Conservation (phyloP, 177 flowering plant genomes). For the Vitis hybrid region DNA sequence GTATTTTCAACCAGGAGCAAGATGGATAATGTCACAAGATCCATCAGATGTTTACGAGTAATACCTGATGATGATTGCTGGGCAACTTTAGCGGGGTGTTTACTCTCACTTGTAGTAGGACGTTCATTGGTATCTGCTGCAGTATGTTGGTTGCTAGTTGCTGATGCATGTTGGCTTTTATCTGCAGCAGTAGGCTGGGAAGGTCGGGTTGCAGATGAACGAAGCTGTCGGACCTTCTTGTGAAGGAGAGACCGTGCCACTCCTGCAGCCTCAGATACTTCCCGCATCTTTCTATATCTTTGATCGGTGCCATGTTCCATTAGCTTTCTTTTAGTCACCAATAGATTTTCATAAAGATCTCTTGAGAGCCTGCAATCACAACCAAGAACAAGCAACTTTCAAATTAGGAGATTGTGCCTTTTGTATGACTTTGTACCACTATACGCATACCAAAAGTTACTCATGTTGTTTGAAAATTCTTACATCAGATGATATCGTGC, state of each 20-base stretch:
- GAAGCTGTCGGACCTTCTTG: slow-evolving; percentile 46
- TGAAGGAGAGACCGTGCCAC: slow-evolving; percentile 66
- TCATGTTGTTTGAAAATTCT: slow-evolving; percentile 23
- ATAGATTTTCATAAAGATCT: slow-evolving; percentile 53
- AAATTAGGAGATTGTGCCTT: no score
- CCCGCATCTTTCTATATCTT: slow-evolving; percentile 43
- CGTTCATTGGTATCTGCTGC: slow-evolving; percentile 15
- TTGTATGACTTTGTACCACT: no score
- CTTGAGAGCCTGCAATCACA: slow-evolving; percentile 50
- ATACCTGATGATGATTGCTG: slow-evolving; percentile 40
- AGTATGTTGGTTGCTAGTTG: slow-evolving; percentile 10
- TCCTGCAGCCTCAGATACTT: slow-evolving; percentile 58
- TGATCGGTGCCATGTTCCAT: slow-evolving; percentile 40
- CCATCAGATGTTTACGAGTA: neutral
- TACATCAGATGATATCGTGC: slow-evolving; percentile 59
- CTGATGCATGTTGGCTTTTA: slow-evolving; percentile 9
- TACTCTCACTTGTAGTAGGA: slow-evolving; percentile 10
- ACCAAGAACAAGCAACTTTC: neutral
- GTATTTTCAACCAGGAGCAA: no score
- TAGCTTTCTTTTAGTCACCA: slow-evolving; percentile 49
- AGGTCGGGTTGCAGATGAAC: slow-evolving; percentile 36
- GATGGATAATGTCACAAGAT: no score
- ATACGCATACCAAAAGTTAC: neutral
- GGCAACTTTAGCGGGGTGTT: slow-evolving; percentile 7
- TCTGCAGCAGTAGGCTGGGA: slow-evolving; percentile 8